Percentiles rank a stretch among this genome's conserved stretches.
Evolutionary conservation across 768 basidiomycete genomes (phyloP).

Genomic region (Leccinum fibrillosum): DNA sequence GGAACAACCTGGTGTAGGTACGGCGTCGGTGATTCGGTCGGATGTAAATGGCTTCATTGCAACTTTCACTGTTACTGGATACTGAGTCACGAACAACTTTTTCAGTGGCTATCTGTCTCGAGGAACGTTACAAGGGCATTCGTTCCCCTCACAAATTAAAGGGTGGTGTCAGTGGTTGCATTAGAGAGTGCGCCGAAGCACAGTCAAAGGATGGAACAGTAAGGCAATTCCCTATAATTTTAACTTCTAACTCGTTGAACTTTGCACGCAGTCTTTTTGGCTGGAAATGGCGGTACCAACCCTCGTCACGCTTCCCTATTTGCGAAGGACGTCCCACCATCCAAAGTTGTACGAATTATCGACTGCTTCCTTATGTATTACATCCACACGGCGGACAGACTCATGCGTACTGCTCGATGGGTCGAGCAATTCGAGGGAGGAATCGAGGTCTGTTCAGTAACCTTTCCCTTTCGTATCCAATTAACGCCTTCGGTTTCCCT

Average conservation of each 20-base stretch:
- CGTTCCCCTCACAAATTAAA: conserved; percentile 73
- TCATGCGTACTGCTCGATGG: conserved; percentile 74
- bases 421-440: conserved; percentile 68
- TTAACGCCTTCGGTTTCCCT: neutral
- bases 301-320: conserved; percentile 64
- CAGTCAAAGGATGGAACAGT: conserved; percentile 78
- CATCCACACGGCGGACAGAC: conserved; percentile 68
- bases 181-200: conserved; percentile 76
- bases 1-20: conserved; percentile 72
- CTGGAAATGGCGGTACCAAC: conserved; percentile 67
- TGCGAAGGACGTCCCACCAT: conserved; percentile 63
- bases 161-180: conserved; percentile 72
- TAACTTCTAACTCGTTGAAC: neutral
- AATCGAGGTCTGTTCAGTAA: conserved; percentile 43
- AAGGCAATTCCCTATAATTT: conserved; percentile 6
- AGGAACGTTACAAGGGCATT: conserved; percentile 70
- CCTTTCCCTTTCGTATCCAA: neutral
- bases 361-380: conserved; percentile 69
- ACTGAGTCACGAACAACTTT: neutral
- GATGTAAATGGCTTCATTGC: conserved; percentile 27
- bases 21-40: conserved; percentile 73
- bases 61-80: neutral
- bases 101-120: conserved; percentile 61
- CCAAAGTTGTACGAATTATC: conserved; percentile 56
- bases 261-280: conserved; percentile 41